Conservation (phyloP, 352 stramenopile species). For the Elongisporangium prolatum region DNA sequence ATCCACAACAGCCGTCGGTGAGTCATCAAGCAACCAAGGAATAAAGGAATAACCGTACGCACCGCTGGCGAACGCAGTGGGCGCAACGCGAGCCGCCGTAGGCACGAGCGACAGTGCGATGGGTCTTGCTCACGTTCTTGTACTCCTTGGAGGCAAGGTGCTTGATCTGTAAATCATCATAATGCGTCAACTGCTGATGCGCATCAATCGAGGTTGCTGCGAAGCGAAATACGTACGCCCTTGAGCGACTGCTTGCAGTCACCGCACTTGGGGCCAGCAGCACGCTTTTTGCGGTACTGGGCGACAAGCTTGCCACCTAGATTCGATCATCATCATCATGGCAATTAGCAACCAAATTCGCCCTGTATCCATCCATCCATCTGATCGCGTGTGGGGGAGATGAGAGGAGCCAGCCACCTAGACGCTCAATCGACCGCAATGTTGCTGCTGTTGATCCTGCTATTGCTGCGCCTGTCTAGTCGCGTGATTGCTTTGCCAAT, state of each 20-base stretch:
- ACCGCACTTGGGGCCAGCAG: conserved; percentile 93
- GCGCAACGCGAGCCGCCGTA: conserved; percentile 96
- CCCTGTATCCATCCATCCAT: conserved; percentile 4
- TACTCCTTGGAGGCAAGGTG: conserved; percentile 65
- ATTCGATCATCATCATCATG: conserved; percentile 1
- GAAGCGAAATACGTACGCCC: conserved; percentile 23
- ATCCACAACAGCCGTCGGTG: neutral
- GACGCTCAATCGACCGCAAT: neutral
- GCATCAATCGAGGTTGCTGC: neutral
- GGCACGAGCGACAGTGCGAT: conserved; percentile 94
- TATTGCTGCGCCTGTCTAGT: neutral
- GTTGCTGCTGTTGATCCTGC: neutral
- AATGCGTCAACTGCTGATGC: neutral
- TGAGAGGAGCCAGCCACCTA: neutral
- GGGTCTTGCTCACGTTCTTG: conserved; percentile 80
- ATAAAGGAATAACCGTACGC: no score
- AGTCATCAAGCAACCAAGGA: neutral
- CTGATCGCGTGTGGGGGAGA: neutral
- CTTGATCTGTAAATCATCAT: conserved; percentile 63
- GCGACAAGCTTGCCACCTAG: conserved; percentile 88
- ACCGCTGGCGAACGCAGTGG: conserved; percentile 91
- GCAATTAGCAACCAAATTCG: neutral
- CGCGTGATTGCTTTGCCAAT: neutral
- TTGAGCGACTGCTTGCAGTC: conserved; percentile 94
- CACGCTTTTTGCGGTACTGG: conserved; percentile 95